These are phyloP conservation scores for Capronia epimyces DNA, from an alignment of 2,329 filamentous ascomycete species.

Conservation along the genomic window DNA sequence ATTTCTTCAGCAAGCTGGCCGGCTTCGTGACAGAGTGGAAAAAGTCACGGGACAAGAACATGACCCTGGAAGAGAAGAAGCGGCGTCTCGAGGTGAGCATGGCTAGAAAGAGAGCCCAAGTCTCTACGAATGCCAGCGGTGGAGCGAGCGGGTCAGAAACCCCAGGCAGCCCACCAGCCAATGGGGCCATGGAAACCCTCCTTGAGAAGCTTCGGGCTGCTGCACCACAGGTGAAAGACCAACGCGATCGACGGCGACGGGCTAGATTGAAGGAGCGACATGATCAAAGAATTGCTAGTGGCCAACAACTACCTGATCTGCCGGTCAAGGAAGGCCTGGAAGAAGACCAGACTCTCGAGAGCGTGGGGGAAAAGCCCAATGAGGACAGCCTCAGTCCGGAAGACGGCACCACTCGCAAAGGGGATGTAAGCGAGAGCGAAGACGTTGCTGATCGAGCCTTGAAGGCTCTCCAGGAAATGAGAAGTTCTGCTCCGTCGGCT, in stretches of 20 bases:
- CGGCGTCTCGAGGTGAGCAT: slow-evolving; percentile 85
- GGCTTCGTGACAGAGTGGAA: slow-evolving; percentile 91
- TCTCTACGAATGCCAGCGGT: slow-evolving; percentile 43
- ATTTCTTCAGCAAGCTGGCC: slow-evolving; percentile 93
- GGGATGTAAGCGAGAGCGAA: slow-evolving; percentile 50
- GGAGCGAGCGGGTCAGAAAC: slow-evolving; percentile 29
- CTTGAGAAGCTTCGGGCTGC: slow-evolving; percentile 92
- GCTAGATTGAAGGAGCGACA: slow-evolving; percentile 86
- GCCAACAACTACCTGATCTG: slow-evolving; percentile 76
- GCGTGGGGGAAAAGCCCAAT: slow-evolving; percentile 27
- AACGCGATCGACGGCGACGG: slow-evolving; percentile 79
- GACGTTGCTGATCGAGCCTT: slow-evolving; percentile 83
- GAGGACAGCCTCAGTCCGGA: slow-evolving; percentile 22
- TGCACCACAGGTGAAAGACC: slow-evolving; percentile 81
- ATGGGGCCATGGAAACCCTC: slow-evolving; percentile 91
- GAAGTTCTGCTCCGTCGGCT: slow-evolving; percentile 48
- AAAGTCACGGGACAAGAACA: slow-evolving; percentile 91
- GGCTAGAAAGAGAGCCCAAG: slow-evolving; percentile 68
- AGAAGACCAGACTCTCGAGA: slow-evolving; percentile 41
- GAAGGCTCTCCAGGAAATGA: slow-evolving; percentile 74
- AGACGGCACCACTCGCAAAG: slow-evolving; percentile 29
- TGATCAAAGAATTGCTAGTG: slow-evolving; percentile 81
- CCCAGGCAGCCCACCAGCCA: slow-evolving; percentile 58
- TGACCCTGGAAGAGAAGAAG: slow-evolving; percentile 71
- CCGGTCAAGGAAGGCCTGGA: slow-evolving; percentile 51